These are phyloP conservation scores for Cryptococcus floricola DNA, from an alignment of 1,284 basidiomycete species.

Conservation along the genomic window DNA sequence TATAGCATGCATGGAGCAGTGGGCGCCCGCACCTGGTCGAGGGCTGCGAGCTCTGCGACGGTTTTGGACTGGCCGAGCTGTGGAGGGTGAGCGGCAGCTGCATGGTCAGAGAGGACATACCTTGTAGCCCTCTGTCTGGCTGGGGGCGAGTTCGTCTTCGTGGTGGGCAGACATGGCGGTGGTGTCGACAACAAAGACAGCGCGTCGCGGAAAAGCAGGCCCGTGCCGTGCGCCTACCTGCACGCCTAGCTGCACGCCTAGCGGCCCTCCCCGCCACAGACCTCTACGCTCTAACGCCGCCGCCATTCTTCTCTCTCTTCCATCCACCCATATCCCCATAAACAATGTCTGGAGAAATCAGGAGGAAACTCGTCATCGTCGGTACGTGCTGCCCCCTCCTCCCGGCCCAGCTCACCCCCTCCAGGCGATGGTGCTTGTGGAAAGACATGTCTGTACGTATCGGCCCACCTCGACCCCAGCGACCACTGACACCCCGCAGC, in stretches of 20 bases:
- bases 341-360: constrained; percentile 48
- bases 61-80: constrained; percentile 51
- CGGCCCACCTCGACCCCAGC: not conserved
- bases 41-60: constrained; percentile 53
- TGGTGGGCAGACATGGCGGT: constrained; percentile 22
- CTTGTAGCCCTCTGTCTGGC: constrained; percentile 49
- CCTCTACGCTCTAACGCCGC: not conserved
- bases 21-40: constrained; percentile 39
- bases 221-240: not conserved
- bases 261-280: not conserved
- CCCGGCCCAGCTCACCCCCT: not conserved
- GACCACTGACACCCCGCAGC: constrained; percentile 19
- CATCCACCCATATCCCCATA: not conserved
- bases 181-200: not conserved
- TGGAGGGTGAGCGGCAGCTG: not conserved
- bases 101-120: constrained; percentile 12
- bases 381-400: constrained; percentile 31
- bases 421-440: constrained; percentile 54
- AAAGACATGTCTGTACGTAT: constrained; percentile 55
- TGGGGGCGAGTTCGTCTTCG: constrained; percentile 43
- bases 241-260: no score
- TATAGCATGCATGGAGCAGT: no score
- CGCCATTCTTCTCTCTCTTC: not conserved
- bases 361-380: constrained; percentile 51
- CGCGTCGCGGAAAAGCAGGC: constrained; percentile 2